Evolutionary conservation across 2,329 filamentous ascomycete genomes (phyloP).

Genomic region (Scedosporium aurantiacum): DNA sequence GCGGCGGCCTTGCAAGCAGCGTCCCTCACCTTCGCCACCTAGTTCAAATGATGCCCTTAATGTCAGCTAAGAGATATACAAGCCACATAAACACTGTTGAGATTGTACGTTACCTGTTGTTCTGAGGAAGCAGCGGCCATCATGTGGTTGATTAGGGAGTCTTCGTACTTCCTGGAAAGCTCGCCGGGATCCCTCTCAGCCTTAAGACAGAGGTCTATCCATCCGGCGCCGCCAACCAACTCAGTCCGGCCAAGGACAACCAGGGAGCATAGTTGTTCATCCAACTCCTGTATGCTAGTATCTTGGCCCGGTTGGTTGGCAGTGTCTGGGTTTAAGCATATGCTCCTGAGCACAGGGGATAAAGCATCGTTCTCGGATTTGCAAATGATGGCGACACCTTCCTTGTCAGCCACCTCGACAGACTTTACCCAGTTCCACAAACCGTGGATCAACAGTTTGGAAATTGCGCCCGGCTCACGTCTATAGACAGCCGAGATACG

Average conservation of each 20-base stretch:
- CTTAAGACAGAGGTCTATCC: conserved; percentile 81
- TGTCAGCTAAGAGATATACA: conserved; percentile 9
- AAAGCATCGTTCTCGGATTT: conserved; percentile 57
- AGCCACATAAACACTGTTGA: not conserved
- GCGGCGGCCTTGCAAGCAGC: conserved; percentile 80
- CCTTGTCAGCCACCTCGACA: conserved; percentile 62
- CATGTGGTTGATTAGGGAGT: conserved; percentile 59
- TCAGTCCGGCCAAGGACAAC: conserved; percentile 69
- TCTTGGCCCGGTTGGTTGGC: conserved; percentile 28
- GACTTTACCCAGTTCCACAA: conserved; percentile 71
- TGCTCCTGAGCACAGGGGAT: conserved; percentile 46
- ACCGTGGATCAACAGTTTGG: conserved; percentile 54
- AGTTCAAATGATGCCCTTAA: not conserved
- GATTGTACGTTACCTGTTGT: conserved; percentile 35
- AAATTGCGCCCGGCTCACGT: conserved; percentile 44
- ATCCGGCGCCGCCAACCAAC: conserved; percentile 65
- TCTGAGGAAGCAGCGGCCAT: conserved; percentile 33
- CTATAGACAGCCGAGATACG: conserved; percentile 56
- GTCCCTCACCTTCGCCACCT: conserved; percentile 35
- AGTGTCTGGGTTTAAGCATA: conserved; percentile 48
- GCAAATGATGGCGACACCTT: conserved; percentile 55
- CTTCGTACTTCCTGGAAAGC: conserved; percentile 54
- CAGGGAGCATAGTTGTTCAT: conserved; percentile 63
- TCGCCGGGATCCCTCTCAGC: conserved; percentile 73
- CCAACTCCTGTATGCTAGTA: conserved; percentile 39